phyloP scores from a whole-genome alignment of 2,329 filamentous ascomycete genomes.

The Trichothecium sympodiale region DNA sequence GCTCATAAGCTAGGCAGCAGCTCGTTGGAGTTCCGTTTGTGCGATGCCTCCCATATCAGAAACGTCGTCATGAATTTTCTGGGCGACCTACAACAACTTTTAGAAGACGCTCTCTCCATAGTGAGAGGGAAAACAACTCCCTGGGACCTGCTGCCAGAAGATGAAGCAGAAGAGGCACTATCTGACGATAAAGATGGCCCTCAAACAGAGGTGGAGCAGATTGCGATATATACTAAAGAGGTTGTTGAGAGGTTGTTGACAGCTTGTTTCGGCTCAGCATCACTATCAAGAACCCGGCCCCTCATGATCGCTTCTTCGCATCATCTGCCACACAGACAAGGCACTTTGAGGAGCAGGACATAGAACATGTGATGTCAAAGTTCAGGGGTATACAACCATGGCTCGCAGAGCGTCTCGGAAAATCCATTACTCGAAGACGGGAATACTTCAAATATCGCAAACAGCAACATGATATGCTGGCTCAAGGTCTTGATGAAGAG shows the following conservation, averaged over 20 bases:
- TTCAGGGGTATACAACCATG: background rate
- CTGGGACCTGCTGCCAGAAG: background rate
- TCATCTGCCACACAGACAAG: too few relatives aligned
- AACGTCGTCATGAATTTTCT: conserved; percentile 13
- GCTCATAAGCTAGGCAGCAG: conserved; percentile 7
- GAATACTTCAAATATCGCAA: too few relatives aligned
- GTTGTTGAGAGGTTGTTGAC: conserved; percentile 15
- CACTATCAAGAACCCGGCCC: conserved; percentile 23
- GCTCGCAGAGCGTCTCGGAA: too few relatives aligned
- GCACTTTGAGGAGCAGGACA: too few relatives aligned
- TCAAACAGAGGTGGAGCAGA: conserved; percentile 9
- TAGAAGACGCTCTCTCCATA: conserved; percentile 2
- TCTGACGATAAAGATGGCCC: conserved; percentile 1
- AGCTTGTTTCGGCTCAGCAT: conserved; percentile 23
- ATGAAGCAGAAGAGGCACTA: conserved; percentile 1
- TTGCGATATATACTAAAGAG: conserved; percentile 11
- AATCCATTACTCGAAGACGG: too few relatives aligned
- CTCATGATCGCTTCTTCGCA: conserved; percentile 19
- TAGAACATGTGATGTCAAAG: background rate
- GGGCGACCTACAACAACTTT: conserved; percentile 5
- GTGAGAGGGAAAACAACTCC: conserved; percentile 5
- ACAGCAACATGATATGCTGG: too few relatives aligned
- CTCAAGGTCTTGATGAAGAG: too few relatives aligned
- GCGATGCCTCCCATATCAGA: conserved; percentile 10
- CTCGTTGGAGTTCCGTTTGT: conserved; percentile 10